phyloP scores from a whole-genome alignment of 768 basidiomycete species.

The Leucocoprinus birnbaumii region DNA sequence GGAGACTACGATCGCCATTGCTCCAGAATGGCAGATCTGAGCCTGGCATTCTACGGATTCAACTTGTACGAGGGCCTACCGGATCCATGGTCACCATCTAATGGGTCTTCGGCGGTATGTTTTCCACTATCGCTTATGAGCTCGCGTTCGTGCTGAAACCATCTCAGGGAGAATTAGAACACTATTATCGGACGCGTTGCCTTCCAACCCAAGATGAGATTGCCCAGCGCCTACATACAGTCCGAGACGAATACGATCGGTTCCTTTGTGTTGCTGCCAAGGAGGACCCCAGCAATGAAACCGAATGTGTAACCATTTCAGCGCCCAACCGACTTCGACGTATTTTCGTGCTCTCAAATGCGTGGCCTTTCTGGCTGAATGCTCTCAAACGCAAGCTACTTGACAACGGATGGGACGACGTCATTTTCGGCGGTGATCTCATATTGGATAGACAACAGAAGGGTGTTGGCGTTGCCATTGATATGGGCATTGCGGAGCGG shows the following conservation, averaged over 20 bases:
- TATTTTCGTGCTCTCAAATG: conserved; percentile 54
- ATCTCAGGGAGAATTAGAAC: conserved; percentile 12
- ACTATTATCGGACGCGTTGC: conserved; percentile 41
- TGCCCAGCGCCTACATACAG: conserved; percentile 30
- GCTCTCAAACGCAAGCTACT: conserved; percentile 34
- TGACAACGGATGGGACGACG: conserved; percentile 48
- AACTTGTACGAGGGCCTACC: conserved; percentile 38
- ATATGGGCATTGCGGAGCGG: conserved; percentile 57
- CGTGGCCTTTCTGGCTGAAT: conserved; percentile 39
- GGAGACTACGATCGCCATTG: conserved; percentile 60
- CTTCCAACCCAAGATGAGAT: conserved; percentile 39
- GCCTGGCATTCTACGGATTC: conserved; percentile 44
- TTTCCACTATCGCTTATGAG: background rate
- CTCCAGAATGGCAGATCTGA: conserved; percentile 43
- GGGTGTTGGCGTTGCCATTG: conserved; percentile 49
- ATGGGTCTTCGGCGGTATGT: background rate
- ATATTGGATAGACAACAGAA: conserved; percentile 41
- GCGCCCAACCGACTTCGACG: conserved; percentile 14
- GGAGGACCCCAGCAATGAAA: no score
- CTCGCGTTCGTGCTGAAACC: background rate
- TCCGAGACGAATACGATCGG: conserved; percentile 29
- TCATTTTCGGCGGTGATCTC: conserved; percentile 35
- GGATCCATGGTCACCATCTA: conserved; percentile 36
- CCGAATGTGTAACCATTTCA: background rate
- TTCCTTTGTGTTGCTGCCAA: no score